A percentile compares a stretch with the other conserved stretches of the same genome.
These are phyloP conservation scores for Akanthomyces muscarius DNA, from an alignment of 2,329 filamentous ascomycete species.

Conservation along the genomic window DNA sequence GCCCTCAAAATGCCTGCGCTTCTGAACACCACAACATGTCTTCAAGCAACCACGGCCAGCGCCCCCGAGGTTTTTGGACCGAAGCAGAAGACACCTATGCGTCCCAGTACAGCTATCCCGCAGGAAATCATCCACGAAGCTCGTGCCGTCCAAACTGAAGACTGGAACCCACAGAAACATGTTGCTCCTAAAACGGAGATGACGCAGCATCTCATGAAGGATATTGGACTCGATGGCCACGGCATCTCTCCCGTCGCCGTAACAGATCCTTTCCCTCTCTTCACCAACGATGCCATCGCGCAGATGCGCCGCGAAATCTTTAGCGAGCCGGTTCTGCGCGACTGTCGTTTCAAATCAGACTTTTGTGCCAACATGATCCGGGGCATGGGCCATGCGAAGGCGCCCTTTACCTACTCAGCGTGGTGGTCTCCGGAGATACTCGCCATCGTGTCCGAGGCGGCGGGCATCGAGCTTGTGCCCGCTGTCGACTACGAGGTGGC, in stretches of 20 bases:
- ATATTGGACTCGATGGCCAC: constrained; percentile 52
- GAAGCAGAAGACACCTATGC: constrained; percentile 26
- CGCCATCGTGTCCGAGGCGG: constrained; percentile 46
- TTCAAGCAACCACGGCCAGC: no score
- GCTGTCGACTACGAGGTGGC: constrained; percentile 53
- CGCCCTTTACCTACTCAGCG: constrained; percentile 58
- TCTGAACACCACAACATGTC: no score
- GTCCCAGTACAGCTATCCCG: constrained; percentile 26
- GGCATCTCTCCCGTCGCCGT: constrained; percentile 61
- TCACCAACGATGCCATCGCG: constrained; percentile 56
- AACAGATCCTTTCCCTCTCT: constrained; percentile 61
- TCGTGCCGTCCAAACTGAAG: constrained; percentile 19
- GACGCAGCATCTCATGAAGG: constrained; percentile 49
- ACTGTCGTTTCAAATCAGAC: constrained; percentile 49
- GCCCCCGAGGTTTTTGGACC: constrained; percentile 28
- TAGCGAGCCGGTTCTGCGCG: constrained; percentile 50
- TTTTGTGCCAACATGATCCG: constrained; percentile 54
- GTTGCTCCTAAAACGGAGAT: constrained; percentile 49
- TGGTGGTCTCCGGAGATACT: constrained; percentile 43
- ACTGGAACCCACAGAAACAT: constrained; percentile 54
- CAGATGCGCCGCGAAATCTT: constrained; percentile 62
- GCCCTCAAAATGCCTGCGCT: no score
- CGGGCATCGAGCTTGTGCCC: constrained; percentile 51
- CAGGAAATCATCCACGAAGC: constrained; percentile 28
- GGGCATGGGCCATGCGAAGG: constrained; percentile 44